Conservation (phyloP, 306 rosid genomes). For the Prunus mume region DNA sequence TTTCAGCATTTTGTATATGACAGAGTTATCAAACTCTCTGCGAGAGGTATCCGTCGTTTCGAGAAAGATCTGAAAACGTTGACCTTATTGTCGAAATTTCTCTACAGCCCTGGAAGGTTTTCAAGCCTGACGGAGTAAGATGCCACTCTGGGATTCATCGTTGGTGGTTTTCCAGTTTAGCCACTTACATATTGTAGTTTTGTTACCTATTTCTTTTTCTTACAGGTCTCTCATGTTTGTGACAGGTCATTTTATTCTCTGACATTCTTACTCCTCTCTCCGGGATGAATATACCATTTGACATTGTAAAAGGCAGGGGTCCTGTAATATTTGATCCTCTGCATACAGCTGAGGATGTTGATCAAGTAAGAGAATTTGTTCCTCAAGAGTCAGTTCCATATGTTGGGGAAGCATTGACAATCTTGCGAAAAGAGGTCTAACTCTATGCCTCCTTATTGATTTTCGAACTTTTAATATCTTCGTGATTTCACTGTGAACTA, state of each 20-base stretch:
- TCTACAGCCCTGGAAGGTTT: constrained; percentile 91
- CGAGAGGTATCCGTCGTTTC: constrained; percentile 90
- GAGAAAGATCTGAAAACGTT: constrained; percentile 92
- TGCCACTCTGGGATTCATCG: constrained; percentile 12
- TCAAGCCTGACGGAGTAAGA: constrained; percentile 94
- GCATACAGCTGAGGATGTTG: constrained; percentile 57
- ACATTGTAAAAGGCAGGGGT: constrained; percentile 96
- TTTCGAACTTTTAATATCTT: constrained; percentile 12
- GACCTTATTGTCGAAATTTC: constrained; percentile 95
- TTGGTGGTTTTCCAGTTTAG: not conserved
- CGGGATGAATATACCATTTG: constrained; percentile 97
- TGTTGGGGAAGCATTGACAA: constrained; percentile 86
- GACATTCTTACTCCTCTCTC: constrained; percentile 97
- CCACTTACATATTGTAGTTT: not conserved
- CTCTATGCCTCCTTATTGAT: constrained; percentile 14
- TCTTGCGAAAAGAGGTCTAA: constrained; percentile 81
- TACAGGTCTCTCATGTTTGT: constrained; percentile 4
- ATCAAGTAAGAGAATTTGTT: constrained; percentile 75
- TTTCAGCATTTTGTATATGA: constrained; percentile 18
- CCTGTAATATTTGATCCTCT: constrained; percentile 82
- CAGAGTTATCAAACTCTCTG: constrained; percentile 90
- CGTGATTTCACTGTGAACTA: not conserved
- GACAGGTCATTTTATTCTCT: constrained; percentile 91
- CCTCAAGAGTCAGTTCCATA: constrained; percentile 97
- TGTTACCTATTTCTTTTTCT: constrained; percentile 20